Base-by-base conservation (phyloP, 257 asterid genomes). In the Anisodus acutangulus region DNA sequence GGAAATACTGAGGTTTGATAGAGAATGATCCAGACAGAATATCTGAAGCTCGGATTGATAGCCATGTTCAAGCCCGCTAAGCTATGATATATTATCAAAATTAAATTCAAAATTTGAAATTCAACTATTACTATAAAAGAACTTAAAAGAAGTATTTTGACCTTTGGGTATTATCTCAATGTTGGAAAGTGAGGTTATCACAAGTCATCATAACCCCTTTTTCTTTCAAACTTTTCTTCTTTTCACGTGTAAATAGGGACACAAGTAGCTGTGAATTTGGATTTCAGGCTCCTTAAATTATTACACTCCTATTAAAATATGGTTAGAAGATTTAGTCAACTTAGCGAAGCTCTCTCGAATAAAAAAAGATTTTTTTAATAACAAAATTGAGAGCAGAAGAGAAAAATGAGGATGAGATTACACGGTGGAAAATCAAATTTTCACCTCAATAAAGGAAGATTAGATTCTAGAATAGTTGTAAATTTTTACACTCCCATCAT, bases 161-260 rank as follows among this genome's bases (percentile, higher is more conserved):
- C 8, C 47, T 66, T 66, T 35, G 22, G 60, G n/a, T 49, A 74
- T 22, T 49, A 31, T 31, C 35, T 31, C 35, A 1, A 31, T 31
- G 35, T 31, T 31, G 12, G 35, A 76, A 76, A 53, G 64, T 76
- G 81, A 76, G 81, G 47, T 26, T 76, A 35, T 76, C 64, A 51
- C 64, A 4, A 76, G 64, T 53, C 81, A 3, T 76, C 26, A 13
- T n/a, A 68, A 26, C 43, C 81, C 4, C 12, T 53, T 76, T 53
- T 53, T 53, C 64, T 76, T 7, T 76, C 15, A 76, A 76, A 76
- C 22, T 0, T 53, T 76, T 76, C 64, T 3, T 76, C 64, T 53
- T 76, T 53, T 53, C 81, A 76, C 63, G 81, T 53, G 81, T 76
- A 76, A 53, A 76, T 76, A 76, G 64, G 31, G 26, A 76, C 31